phyloP scores from a whole-genome alignment of 352 stramenopile genomes.

The Phytopythium delawarense region DNA sequence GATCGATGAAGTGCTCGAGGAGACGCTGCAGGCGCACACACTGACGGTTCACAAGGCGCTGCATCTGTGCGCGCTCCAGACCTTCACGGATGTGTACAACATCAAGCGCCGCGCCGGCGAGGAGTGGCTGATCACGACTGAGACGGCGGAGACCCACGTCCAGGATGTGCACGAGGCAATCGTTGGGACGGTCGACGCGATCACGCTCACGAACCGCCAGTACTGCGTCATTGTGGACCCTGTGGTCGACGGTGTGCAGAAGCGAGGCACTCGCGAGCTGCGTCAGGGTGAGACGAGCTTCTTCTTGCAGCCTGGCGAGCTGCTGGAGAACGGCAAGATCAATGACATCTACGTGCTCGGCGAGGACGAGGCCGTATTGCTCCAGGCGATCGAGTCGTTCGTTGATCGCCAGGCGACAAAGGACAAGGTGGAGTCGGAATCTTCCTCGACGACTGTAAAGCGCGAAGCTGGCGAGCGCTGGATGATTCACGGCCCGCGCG shows the following conservation, averaged over 20 bases:
- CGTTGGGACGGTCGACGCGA: conserved; percentile 48
- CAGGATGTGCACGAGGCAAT: conserved; percentile 78
- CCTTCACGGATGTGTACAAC: conserved; percentile 74
- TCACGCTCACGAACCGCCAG: conserved; percentile 74
- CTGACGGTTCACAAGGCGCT: conserved; percentile 62
- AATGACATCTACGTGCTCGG: conserved; percentile 64
- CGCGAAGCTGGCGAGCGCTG: conserved; percentile 67
- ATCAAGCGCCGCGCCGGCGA: conserved; percentile 68
- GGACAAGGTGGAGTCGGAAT: conserved; percentile 14
- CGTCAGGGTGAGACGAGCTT: conserved; percentile 71
- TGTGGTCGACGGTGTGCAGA: conserved; percentile 57
- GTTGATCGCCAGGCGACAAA: conserved; percentile 28
- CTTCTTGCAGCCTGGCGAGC: conserved; percentile 64
- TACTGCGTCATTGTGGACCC: conserved; percentile 81
- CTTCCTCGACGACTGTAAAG: conserved; percentile 14
- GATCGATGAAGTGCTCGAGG: conserved; percentile 69
- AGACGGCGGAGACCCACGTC: conserved; percentile 71
- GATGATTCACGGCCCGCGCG: conserved; percentile 76
- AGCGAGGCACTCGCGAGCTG: conserved; percentile 64
- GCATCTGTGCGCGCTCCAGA: conserved; percentile 58
- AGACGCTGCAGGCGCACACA: conserved; percentile 55
- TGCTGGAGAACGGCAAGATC: conserved; percentile 54
- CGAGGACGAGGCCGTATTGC: conserved; percentile 73
- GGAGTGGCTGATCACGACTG: conserved; percentile 73
- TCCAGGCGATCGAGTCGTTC: conserved; percentile 69